A percentile compares a stretch with the other conserved stretches of the same genome.
Evolutionary conservation across 2,329 filamentous ascomycete species (phyloP).

Genomic region (Mycocentrospora acerina): DNA sequence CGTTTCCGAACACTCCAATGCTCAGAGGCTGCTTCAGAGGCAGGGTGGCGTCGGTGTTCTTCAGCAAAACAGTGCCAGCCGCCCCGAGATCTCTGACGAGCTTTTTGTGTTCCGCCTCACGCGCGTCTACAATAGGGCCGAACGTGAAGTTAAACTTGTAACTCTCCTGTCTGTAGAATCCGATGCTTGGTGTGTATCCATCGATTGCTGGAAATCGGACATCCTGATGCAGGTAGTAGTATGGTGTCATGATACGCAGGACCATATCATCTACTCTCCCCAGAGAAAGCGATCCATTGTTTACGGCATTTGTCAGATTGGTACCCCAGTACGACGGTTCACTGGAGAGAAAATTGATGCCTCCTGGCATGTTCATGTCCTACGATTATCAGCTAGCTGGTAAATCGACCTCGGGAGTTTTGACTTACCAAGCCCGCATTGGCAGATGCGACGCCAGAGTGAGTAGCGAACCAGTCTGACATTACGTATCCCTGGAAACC

Average conservation of each 20-base stretch:
- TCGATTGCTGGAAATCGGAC: conserved; percentile 43
- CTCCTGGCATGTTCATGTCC: conserved; percentile 50
- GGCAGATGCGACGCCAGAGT: conserved; percentile 48
- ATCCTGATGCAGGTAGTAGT: conserved; percentile 48
- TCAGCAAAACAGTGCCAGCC: conserved; percentile 48
- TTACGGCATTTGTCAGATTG: conserved; percentile 42
- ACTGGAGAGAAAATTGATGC: conserved; percentile 29
- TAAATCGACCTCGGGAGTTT: too few relatives aligned
- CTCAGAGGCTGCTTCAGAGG: conserved; percentile 55
- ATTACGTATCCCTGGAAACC: conserved; percentile 52
- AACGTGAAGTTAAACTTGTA: conserved; percentile 41
- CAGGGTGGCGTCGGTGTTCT: conserved; percentile 53
- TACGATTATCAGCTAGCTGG: too few relatives aligned
- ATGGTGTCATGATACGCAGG: conserved; percentile 49
- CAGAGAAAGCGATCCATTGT: conserved; percentile 45
- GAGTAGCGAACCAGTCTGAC: conserved; percentile 49
- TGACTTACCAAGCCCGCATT: conserved; percentile 55
- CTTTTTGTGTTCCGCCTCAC: conserved; percentile 43
- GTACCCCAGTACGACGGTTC: conserved; percentile 47
- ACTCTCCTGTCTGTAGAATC: too few relatives aligned
- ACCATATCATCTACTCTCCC: conserved; percentile 51
- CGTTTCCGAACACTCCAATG: conserved; percentile 54
- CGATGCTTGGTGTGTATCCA: conserved; percentile 28
- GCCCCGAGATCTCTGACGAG: conserved; percentile 46
- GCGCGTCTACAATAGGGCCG: conserved; percentile 35